These are phyloP conservation scores for Capsella rubella DNA, from an alignment of 441 rosid species.

Conservation along the genomic window DNA sequence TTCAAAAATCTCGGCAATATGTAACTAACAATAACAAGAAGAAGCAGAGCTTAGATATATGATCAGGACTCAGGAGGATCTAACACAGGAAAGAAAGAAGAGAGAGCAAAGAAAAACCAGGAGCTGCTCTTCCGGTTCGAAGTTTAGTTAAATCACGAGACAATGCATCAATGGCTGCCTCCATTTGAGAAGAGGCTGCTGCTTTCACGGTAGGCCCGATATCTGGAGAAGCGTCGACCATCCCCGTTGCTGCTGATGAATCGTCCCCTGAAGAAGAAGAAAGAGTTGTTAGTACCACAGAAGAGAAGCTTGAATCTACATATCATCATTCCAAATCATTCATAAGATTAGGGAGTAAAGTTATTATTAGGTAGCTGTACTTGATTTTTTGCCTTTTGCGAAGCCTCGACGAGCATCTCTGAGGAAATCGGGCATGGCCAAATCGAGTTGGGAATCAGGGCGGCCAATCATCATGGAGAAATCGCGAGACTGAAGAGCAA, in stretches of 20 bases:
- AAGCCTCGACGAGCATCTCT: slow-evolving; percentile 66
- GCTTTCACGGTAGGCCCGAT: slow-evolving; percentile 78
- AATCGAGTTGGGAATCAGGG: not conserved
- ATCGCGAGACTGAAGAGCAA: slow-evolving; percentile 44
- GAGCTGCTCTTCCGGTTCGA: slow-evolving; percentile 88
- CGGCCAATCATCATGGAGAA: slow-evolving; percentile 27
- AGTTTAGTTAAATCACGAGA: slow-evolving; percentile 79
- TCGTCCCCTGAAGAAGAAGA: slow-evolving; percentile 59
- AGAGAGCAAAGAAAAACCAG: slow-evolving; percentile 43
- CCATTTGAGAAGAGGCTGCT: slow-evolving; percentile 78
- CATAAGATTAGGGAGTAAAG: not conserved
- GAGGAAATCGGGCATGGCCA: slow-evolving; percentile 46
- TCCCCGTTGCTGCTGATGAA: slow-evolving; percentile 47
- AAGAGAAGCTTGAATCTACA: no score
- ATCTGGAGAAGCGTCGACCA: slow-evolving; percentile 57
- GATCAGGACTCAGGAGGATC: no score
- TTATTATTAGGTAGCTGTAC: slow-evolving; percentile 43
- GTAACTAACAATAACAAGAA: not conserved
- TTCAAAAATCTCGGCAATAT: not conserved
- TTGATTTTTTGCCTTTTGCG: slow-evolving; percentile 79
- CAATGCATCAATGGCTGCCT: slow-evolving; percentile 80
- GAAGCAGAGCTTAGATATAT: not conserved
- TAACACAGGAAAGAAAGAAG: not conserved
- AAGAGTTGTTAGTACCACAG: no score
- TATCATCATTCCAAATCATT: no score